Percentiles rank a stretch among this genome's conserved stretches.
These are phyloP conservation scores for Collybia nuda DNA, from an alignment of 768 basidiomycete species.

Conservation along the genomic window DNA sequence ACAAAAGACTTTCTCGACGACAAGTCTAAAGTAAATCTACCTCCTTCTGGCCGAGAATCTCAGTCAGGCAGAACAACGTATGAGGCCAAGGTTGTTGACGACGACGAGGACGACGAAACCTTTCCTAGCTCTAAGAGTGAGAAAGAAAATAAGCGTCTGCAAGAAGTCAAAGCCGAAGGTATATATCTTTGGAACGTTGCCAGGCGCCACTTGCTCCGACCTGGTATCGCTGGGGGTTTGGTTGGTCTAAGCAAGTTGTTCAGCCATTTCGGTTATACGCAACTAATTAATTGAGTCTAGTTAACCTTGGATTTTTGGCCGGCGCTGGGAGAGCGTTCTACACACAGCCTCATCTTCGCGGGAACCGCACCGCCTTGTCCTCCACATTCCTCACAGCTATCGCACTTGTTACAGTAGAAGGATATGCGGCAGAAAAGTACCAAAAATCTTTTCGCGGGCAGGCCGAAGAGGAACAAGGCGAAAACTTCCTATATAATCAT, in stretches of 20 bases:
- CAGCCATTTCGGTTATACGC: background rate
- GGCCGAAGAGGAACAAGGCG: conserved; percentile 54
- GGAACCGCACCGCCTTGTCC: conserved; percentile 53
- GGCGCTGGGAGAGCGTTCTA: conserved; percentile 66
- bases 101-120: conserved; percentile 5
- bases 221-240: conserved; percentile 71
- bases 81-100: conserved; percentile 10
- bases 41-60: conserved; percentile 42
- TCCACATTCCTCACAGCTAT: conserved; percentile 54
- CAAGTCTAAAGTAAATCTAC: conserved; percentile 55
- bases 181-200: conserved; percentile 49
- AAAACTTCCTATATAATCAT: conserved; percentile 55
- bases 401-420: conserved; percentile 60
- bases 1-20: conserved; percentile 40
- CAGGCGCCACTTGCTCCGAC: conserved; percentile 57
- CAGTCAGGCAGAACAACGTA: conserved; percentile 39
- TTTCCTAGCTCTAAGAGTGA: conserved; percentile 8
- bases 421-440: conserved; percentile 61
- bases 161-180: conserved; percentile 51
- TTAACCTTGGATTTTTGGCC: conserved; percentile 70
- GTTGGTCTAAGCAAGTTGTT: conserved; percentile 59
- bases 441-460: conserved; percentile 57
- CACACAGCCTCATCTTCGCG: conserved; percentile 56
- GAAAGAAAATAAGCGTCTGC: conserved; percentile 31
- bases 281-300: conserved; percentile 28